Percentiles rank a stretch among this genome's conserved stretches.
Conservation (phyloP, 2,329 filamentous ascomycete species). For the Calycina marina region DNA sequence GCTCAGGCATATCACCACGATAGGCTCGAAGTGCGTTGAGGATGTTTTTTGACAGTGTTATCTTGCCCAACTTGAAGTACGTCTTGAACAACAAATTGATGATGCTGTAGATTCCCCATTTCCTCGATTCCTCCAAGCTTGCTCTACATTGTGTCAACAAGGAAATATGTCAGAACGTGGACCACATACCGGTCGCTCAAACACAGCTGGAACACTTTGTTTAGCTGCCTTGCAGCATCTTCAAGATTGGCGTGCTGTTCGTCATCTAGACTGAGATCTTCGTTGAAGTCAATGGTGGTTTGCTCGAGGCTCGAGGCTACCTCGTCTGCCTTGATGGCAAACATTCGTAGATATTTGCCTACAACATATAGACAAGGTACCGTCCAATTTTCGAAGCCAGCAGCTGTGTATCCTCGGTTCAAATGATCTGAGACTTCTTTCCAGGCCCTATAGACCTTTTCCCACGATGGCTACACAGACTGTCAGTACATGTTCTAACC, state of each 20-base stretch:
- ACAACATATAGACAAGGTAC: conserved; percentile 79
- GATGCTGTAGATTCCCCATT: conserved; percentile 95
- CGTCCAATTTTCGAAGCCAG: conserved; percentile 75
- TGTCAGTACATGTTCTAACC: conserved; percentile 10
- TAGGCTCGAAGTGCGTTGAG: conserved; percentile 71
- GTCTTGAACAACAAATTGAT: conserved; percentile 96
- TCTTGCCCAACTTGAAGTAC: conserved; percentile 89
- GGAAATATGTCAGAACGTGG: not conserved
- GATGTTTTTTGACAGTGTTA: conserved; percentile 80
- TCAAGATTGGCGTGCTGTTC: conserved; percentile 77
- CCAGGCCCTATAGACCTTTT: conserved; percentile 77
- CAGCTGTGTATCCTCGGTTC: conserved; percentile 66
- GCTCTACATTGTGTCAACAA: conserved; percentile 36
- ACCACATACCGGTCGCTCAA: conserved; percentile 64
- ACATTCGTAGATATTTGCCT: conserved; percentile 72
- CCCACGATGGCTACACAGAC: conserved; percentile 34
- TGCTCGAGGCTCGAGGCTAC: conserved; percentile 34
- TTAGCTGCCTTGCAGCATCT: conserved; percentile 80
- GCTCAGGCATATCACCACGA: conserved; percentile 62
- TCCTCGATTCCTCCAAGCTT: conserved; percentile 74
- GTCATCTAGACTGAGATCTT: conserved; percentile 65
- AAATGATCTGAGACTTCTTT: conserved; percentile 67
- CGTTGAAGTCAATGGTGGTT: conserved; percentile 42
- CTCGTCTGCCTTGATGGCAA: conserved; percentile 82
- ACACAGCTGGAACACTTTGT: conserved; percentile 83